These are phyloP conservation scores for Crithidia thermophila DNA, from an alignment of 208 protist genomes.

Conservation along the genomic window DNA sequence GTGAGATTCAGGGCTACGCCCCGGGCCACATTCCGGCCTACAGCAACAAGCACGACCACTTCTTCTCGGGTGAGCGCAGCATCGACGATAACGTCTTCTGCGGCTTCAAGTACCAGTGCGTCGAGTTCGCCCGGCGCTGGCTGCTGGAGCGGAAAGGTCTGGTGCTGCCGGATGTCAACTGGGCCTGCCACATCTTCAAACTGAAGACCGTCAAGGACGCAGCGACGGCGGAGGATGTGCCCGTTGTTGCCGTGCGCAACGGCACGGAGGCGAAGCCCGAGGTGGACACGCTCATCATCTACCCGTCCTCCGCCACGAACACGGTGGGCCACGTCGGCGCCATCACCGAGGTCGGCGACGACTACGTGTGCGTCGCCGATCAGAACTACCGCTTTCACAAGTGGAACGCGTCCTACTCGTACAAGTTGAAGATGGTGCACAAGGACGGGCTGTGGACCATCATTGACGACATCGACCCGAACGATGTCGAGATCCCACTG, in stretches of 20 bases:
- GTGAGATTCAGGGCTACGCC: slow-evolving; percentile 72
- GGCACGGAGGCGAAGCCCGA: slow-evolving; percentile 61
- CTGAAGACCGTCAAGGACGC: slow-evolving; percentile 70
- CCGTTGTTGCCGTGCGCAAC: slow-evolving; percentile 59
- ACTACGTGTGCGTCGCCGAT: slow-evolving; percentile 83
- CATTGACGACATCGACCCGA: slow-evolving; percentile 58
- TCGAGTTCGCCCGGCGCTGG: slow-evolving; percentile 90
- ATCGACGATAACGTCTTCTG: slow-evolving; percentile 77
- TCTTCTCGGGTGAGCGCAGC: slow-evolving; percentile 87
- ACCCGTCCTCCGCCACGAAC: slow-evolving; percentile 54
- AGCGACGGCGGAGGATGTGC: slow-evolving; percentile 48
- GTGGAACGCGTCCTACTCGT: slow-evolving; percentile 66
- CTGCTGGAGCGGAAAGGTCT: slow-evolving; percentile 79
- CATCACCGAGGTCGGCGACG: slow-evolving; percentile 87
- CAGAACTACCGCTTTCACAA: slow-evolving; percentile 90
- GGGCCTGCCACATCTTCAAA: slow-evolving; percentile 82
- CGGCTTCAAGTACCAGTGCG: slow-evolving; percentile 92
- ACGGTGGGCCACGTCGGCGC: slow-evolving; percentile 76
- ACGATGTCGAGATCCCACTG: slow-evolving; percentile 60
- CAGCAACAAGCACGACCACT: slow-evolving; percentile 88
- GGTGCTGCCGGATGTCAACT: slow-evolving; percentile 80
- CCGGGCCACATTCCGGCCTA: slow-evolving; percentile 83
- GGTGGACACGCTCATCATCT: slow-evolving; percentile 80
- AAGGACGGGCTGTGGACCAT: slow-evolving; percentile 65
- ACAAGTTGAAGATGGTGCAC: slow-evolving; percentile 57